Evolutionary conservation across 352 stramenopile genomes (phyloP).

Genomic region (Globisporangium camurandrum): DNA sequence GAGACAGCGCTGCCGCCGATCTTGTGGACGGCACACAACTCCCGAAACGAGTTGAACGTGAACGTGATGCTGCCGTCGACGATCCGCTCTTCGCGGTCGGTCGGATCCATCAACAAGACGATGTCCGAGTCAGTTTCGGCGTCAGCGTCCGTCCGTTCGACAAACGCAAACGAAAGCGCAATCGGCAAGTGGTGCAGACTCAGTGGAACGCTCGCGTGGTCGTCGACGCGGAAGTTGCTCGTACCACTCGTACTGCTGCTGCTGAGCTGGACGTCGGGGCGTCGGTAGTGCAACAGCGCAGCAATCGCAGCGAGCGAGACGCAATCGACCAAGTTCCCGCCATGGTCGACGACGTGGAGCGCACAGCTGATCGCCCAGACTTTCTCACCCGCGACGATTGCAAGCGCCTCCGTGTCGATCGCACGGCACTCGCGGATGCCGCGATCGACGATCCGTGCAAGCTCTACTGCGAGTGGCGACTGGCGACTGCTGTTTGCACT

Average conservation of each 20-base stretch:
- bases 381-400: constrained; percentile 89
- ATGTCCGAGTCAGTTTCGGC: constrained; percentile 19
- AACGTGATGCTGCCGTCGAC: constrained; percentile 85
- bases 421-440: constrained; percentile 87
- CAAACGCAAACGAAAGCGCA: constrained; percentile 90
- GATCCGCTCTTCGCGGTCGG: constrained; percentile 83
- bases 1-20: constrained; percentile 77
- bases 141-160: constrained; percentile 32
- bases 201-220: constrained; percentile 88
- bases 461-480: constrained; percentile 49
- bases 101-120: constrained; percentile 86
- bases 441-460: constrained; percentile 88
- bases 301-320: constrained; percentile 90
- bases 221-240: constrained; percentile 85
- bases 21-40: constrained; percentile 88
- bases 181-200: constrained; percentile 95
- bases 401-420: constrained; percentile 93
- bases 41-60: constrained; percentile 89
- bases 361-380: constrained; percentile 91
- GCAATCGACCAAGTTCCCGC: constrained; percentile 89
- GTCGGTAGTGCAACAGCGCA: constrained; percentile 90
- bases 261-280: constrained; percentile 78
- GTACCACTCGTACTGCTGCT: too few species aligned
- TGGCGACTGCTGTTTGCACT: too few species aligned
- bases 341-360: constrained; percentile 90